A percentile compares a stretch with the other conserved stretches of the same genome.
Conservation (phyloP, 768 basidiomycete genomes). For the Leccinum obscurum region DNA sequence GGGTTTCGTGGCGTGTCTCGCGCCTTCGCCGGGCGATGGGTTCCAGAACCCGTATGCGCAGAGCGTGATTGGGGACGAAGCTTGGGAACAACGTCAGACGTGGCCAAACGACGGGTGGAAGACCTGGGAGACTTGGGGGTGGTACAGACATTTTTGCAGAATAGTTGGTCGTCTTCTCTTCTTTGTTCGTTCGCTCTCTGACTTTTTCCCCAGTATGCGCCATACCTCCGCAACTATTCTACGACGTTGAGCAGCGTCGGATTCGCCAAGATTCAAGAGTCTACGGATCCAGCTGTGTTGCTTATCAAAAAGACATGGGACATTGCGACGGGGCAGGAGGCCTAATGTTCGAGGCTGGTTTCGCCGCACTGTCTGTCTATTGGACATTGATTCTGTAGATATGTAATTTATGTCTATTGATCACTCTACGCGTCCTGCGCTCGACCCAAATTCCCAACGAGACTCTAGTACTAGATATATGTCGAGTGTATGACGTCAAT, state of each 20-base stretch:
- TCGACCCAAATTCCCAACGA: neutral
- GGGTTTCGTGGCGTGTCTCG: constrained; percentile 70
- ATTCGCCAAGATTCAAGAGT: constrained; percentile 61
- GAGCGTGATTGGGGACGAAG: constrained; percentile 59
- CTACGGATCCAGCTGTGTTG: constrained; percentile 54
- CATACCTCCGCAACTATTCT: constrained; percentile 73
- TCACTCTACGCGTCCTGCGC: constrained; percentile 6
- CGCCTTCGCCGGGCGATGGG: constrained; percentile 39
- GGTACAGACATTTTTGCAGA: constrained; percentile 89
- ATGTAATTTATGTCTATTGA: constrained; percentile 20
- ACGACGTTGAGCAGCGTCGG: constrained; percentile 71
- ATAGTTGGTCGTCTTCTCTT: constrained; percentile 47
- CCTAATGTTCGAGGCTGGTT: constrained; percentile 15
- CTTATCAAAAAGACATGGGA: constrained; percentile 71
- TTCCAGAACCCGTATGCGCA: constrained; percentile 53
- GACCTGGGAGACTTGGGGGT: constrained; percentile 86
- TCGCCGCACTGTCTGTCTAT: neutral
- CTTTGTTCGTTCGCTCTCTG: constrained; percentile 2
- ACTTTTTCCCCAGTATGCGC: constrained; percentile 60
- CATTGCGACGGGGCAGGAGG: constrained; percentile 62
- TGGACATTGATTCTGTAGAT: neutral
- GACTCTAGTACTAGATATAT: neutral
- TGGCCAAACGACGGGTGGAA: constrained; percentile 81
- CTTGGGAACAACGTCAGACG: constrained; percentile 67
- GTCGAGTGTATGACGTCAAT: constrained; percentile 17